A percentile compares a stretch with the other conserved stretches of the same genome.
Conservation (phyloP, 345 rosid genomes). For the Trapa bicornis region DNA sequence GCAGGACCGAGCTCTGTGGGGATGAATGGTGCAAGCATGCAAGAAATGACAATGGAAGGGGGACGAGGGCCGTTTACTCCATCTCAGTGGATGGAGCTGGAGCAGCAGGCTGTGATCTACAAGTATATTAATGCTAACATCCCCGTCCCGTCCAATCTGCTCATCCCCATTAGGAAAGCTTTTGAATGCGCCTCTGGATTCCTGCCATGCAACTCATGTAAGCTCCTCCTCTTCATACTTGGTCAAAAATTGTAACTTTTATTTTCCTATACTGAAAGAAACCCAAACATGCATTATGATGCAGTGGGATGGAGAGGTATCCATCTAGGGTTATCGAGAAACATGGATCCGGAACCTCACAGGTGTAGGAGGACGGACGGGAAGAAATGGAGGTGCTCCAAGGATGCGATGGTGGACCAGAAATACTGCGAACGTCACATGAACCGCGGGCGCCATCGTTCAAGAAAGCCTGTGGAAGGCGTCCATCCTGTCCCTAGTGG, state of each 20-base stretch:
- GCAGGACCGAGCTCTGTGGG: constrained; percentile 23
- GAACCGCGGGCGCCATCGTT: constrained; percentile 99
- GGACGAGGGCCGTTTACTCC: constrained; percentile 47
- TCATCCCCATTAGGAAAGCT: constrained; percentile 66
- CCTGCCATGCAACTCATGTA: constrained; percentile 43
- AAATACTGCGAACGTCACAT: constrained; percentile 96
- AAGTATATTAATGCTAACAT: constrained; percentile 66
- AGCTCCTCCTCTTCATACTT: constrained; percentile 11
- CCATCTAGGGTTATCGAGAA: constrained; percentile 73
- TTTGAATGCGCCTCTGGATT: constrained; percentile 38
- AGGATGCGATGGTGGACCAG: constrained; percentile 86
- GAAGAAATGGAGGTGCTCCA: constrained; percentile 99
- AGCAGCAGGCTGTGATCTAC: constrained; percentile 92
- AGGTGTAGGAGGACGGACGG: constrained; percentile 98
- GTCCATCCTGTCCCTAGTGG: constrained; percentile 56
- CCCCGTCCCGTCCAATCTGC: constrained; percentile 69
- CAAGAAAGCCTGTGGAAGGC: constrained; percentile 99
- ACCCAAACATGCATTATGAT: background rate
- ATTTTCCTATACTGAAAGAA: too few species aligned
- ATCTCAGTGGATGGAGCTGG: constrained; percentile 88
- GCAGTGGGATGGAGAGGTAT: constrained; percentile 70
- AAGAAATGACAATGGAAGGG: constrained; percentile 23
- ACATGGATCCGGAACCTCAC: constrained; percentile 87
- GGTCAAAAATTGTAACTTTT: too few species aligned
- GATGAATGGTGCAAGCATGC: constrained; percentile 15